These are phyloP conservation scores for Aspergillus ibericus DNA, from an alignment of 2,329 filamentous ascomycete genomes.

Conservation along the genomic window DNA sequence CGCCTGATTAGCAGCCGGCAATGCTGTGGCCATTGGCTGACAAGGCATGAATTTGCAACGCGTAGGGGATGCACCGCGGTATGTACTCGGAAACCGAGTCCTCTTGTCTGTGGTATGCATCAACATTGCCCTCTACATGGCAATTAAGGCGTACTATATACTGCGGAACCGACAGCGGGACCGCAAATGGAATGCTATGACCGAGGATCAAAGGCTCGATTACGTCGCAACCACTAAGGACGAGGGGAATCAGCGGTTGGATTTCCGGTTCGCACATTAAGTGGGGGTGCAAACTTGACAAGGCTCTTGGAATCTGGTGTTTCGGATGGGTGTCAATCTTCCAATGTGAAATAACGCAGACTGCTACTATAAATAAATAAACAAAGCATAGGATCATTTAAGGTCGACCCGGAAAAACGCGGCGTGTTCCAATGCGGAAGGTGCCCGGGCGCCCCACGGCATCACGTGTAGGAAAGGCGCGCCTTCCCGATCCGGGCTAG, in stretches of 20 bases:
- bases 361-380: background rate
- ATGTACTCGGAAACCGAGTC: constrained; percentile 55
- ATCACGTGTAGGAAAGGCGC: background rate
- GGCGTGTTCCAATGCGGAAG: background rate
- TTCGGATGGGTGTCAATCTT: background rate
- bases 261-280: constrained; percentile 38
- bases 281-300: too few relatives aligned
- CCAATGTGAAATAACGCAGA: background rate
- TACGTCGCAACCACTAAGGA: constrained; percentile 35
- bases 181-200: constrained; percentile 34
- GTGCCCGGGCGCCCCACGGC: background rate
- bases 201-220: constrained; percentile 25
- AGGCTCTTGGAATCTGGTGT: background rate
- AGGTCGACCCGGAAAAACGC: background rate
- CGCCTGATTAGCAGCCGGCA: background rate
- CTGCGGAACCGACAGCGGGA: constrained; percentile 30
- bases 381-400: background rate
- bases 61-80: constrained; percentile 53
- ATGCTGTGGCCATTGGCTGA: background rate
- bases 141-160: constrained; percentile 35
- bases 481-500: background rate
- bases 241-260: constrained; percentile 35
- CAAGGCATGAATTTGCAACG: constrained; percentile 37
- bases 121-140: constrained; percentile 46
- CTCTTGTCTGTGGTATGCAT: constrained; percentile 48